Conservation (phyloP, 495 filamentous ascomycete genomes). For the Penicillium lividum region DNA sequence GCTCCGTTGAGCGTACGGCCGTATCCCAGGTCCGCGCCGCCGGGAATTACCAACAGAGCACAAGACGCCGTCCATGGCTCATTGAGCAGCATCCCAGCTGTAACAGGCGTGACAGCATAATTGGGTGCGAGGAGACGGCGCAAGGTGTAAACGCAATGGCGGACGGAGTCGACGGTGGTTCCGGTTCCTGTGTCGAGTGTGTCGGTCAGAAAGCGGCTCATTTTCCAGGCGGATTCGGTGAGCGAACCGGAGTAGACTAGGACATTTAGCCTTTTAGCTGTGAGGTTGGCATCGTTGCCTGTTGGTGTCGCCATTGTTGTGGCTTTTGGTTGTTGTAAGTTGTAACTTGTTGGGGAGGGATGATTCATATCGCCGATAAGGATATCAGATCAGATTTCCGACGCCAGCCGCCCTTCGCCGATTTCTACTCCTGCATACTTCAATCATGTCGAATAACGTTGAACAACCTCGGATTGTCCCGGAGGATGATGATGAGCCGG, state of each 20-base stretch:
- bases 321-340: constrained; percentile 8
- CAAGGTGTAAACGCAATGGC: constrained; percentile 85
- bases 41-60: constrained; percentile 86
- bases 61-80: constrained; percentile 91
- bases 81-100: constrained; percentile 74
- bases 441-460: constrained; percentile 44
- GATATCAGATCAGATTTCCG: constrained; percentile 14
- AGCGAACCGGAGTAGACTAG: constrained; percentile 79
- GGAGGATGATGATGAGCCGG: constrained; percentile 80
- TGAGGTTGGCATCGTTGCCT: constrained; percentile 49
- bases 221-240: constrained; percentile 20
- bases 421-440: constrained; percentile 10
- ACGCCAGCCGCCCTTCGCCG: constrained; percentile 15
- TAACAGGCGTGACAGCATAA: constrained; percentile 89
- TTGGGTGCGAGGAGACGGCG: constrained; percentile 87
- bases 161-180: constrained; percentile 82
- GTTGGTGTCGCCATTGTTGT: constrained; percentile 34
- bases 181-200: constrained; percentile 64
- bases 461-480: constrained; percentile 38
- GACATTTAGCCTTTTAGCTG: constrained; percentile 73
- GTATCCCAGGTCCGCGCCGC: constrained; percentile 93
- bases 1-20: constrained; percentile 84
- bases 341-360: constrained; percentile 1
- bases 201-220: constrained; percentile 32
- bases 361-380: constrained; percentile 26